These are phyloP conservation scores for Schizosaccharomyces pombe DNA, from an alignment of 805 yeast genomes.

Conservation along the genomic window ASM294v3 CU329670.1:2138001-2138500, in stretches of 20 bases:
- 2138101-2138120: neutral
- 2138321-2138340: neutral
- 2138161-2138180: neutral
- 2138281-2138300: conserved; percentile 4
- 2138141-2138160: conserved; percentile 1
- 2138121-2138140: neutral
- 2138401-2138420: neutral
- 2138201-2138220: neutral
- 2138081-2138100: neutral
- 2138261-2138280: neutral
- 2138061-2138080: neutral
- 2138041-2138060: neutral
- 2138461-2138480: neutral
- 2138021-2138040: neutral
- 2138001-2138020: too few relatives aligned
- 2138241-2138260: neutral
- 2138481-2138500: neutral
- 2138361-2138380: conserved; percentile 2
- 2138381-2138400: conserved; percentile 1
- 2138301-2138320: neutral
- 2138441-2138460: neutral
- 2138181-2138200: neutral
- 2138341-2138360: neutral
- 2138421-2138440: neutral
- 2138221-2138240: neutral